phyloP scores from a whole-genome alignment of 2,329 filamentous ascomycete species.

The Dactylellina haptotyla region DNA sequence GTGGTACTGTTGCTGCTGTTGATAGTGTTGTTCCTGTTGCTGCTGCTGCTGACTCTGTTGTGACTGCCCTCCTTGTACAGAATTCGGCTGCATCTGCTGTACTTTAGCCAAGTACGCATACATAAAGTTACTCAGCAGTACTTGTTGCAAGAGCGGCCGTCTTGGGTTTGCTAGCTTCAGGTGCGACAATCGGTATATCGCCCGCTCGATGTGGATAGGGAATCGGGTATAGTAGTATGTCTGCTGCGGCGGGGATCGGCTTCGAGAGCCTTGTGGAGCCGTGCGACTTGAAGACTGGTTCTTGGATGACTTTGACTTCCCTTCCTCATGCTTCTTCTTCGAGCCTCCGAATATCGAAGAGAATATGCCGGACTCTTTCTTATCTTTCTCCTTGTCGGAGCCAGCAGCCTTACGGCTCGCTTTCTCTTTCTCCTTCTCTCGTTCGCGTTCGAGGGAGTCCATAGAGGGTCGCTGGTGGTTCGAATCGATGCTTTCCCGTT shows the following conservation, averaged over 20 bases:
- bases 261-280: constrained; percentile 65
- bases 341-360: constrained; percentile 90
- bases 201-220: constrained; percentile 91
- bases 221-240: constrained; percentile 97
- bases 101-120: constrained; percentile 99
- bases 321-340: constrained; percentile 74
- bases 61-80: constrained; percentile 68
- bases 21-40: constrained; percentile 59
- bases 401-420: constrained; percentile 69
- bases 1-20: constrained; percentile 60
- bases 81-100: constrained; percentile 97
- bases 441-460: constrained; percentile 78
- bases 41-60: constrained; percentile 57
- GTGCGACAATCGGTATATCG: constrained; percentile 98
- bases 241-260: constrained; percentile 67
- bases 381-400: constrained; percentile 74
- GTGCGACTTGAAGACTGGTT: constrained; percentile 77
- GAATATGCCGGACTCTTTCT: constrained; percentile 93
- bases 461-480: constrained; percentile 75
- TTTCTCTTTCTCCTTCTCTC: constrained; percentile 74
- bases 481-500: constrained; percentile 82
- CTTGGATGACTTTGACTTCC: constrained; percentile 68
- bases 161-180: constrained; percentile 98
- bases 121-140: constrained; percentile 98
- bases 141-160: constrained; percentile 89